These are phyloP conservation scores for Xylaria sp. DNA, from an alignment of 2,329 filamentous ascomycete genomes.

Conservation along the genomic window DNA sequence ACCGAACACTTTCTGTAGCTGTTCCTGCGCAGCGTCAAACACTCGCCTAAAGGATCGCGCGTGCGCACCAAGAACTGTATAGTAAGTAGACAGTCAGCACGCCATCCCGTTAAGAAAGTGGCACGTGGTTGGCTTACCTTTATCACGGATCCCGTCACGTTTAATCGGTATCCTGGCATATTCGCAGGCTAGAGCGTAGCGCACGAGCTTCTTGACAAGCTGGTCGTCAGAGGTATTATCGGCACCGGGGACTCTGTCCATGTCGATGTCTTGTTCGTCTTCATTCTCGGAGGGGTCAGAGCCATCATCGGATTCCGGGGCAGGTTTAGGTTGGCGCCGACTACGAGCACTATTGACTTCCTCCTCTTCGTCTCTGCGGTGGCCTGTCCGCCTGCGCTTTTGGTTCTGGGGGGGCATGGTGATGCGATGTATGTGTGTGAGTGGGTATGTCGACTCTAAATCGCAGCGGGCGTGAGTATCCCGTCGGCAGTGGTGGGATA, in stretches of 20 bases:
- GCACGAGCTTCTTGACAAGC: constrained; percentile 73
- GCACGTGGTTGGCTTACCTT: constrained; percentile 58
- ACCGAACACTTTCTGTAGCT: constrained; percentile 80
- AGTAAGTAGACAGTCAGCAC: neutral
- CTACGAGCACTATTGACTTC: constrained; percentile 49
- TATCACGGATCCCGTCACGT: constrained; percentile 71
- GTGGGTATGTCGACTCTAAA: neutral
- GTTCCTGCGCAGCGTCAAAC: constrained; percentile 79
- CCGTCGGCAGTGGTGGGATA: neutral
- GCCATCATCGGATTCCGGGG: constrained; percentile 41
- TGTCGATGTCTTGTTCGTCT: constrained; percentile 34
- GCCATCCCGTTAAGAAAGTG: neutral
- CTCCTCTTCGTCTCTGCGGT: constrained; percentile 50
- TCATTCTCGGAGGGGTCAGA: constrained; percentile 51
- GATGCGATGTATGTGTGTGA: neutral
- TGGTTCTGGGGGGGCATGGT: constrained; percentile 48
- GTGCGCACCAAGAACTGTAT: constrained; percentile 75
- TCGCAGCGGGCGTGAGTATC: neutral
- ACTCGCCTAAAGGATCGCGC: constrained; percentile 78
- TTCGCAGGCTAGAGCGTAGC: constrained; percentile 74
- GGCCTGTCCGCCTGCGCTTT: constrained; percentile 48
- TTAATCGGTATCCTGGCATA: constrained; percentile 70
- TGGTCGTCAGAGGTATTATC: constrained; percentile 57
- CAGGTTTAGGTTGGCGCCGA: constrained; percentile 44
- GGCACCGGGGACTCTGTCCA: constrained; percentile 36